Evolutionary conservation across 1,139 yeast species (phyloP).

Genomic region (Hyphopichia fennica): DNA sequence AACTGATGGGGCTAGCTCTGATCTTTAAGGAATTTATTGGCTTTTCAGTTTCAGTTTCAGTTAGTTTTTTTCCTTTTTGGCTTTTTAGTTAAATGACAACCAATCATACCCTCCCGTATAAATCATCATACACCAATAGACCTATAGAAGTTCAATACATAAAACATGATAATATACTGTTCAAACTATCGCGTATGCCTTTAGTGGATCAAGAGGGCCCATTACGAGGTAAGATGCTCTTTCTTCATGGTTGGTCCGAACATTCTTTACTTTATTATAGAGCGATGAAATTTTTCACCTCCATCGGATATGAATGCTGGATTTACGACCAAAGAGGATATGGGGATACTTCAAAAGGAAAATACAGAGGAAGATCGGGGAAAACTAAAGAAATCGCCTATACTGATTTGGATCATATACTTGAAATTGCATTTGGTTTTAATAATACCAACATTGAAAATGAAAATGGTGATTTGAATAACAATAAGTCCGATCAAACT

Average conservation of each 20-base stretch:
- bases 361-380: slow-evolving; percentile 17
- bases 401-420: slow-evolving; percentile 19
- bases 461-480: background rate
- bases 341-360: slow-evolving; percentile 20
- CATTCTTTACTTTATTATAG: slow-evolving; percentile 18
- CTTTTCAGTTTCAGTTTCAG: no score
- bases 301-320: slow-evolving; percentile 18
- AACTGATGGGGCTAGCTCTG: no score
- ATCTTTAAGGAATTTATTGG: no score
- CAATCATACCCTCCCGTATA: background rate
- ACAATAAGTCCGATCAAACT: slow-evolving; percentile 1
- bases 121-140: background rate
- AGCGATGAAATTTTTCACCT: slow-evolving; percentile 17
- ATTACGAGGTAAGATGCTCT: slow-evolving; percentile 14
- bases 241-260: slow-evolving; percentile 26
- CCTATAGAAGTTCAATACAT: background rate
- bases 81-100: background rate
- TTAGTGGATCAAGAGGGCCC: background rate
- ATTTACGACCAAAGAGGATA: slow-evolving; percentile 23
- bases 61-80: slow-evolving; percentile 1
- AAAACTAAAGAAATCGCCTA: slow-evolving; percentile 10
- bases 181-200: background rate
- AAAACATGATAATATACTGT: background rate
- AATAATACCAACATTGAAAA: slow-evolving; percentile 1
- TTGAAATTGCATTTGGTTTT: slow-evolving; percentile 11